Percentiles rank a stretch among this genome's conserved stretches.
These are phyloP conservation scores for Cenchrus purpureus DNA, from an alignment of 176 grass and related monocot species.

Conservation along the genomic window DNA sequence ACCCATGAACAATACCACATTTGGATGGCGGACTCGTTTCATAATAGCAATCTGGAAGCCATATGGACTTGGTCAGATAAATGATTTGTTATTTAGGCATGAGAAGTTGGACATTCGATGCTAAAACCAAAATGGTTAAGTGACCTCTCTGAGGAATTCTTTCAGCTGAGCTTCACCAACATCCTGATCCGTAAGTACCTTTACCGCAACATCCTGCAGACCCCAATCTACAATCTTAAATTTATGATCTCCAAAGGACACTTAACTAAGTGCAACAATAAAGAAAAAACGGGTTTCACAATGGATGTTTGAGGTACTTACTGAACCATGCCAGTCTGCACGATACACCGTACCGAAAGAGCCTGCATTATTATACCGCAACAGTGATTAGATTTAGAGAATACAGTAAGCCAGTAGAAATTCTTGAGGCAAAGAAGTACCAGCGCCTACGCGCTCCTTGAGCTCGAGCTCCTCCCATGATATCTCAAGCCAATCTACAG, in stretches of 20 bases:
- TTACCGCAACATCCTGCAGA: constrained; percentile 93
- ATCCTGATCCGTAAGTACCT: constrained; percentile 83
- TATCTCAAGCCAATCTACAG: constrained; percentile 87
- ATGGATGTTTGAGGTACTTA: constrained; percentile 48
- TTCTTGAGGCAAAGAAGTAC: constrained; percentile 50
- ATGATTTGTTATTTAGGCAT: background rate
- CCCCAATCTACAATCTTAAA: constrained; percentile 6
- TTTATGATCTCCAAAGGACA: constrained; percentile 32
- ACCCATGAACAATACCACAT: constrained; percentile 94
- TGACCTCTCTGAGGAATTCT: constrained; percentile 93
- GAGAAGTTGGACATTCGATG: background rate
- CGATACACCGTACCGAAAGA: constrained; percentile 90
- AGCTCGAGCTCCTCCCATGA: constrained; percentile 94
- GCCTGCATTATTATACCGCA: constrained; percentile 49
- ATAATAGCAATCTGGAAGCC: constrained; percentile 82
- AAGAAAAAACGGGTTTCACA: background rate
- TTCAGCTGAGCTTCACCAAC: constrained; percentile 68
- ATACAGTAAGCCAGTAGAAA: background rate
- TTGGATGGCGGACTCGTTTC: constrained; percentile 91
- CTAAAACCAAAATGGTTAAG: background rate
- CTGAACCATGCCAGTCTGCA: constrained; percentile 94
- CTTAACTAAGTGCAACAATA: background rate
- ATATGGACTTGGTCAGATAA: background rate
- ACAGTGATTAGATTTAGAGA: constrained; percentile 12
- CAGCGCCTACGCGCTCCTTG: constrained; percentile 87